Evolutionary conservation across 1,139 yeast genomes (phyloP), one percentile per base, ranked within the genome.

Genomic region (Candida sojae): DNA sequence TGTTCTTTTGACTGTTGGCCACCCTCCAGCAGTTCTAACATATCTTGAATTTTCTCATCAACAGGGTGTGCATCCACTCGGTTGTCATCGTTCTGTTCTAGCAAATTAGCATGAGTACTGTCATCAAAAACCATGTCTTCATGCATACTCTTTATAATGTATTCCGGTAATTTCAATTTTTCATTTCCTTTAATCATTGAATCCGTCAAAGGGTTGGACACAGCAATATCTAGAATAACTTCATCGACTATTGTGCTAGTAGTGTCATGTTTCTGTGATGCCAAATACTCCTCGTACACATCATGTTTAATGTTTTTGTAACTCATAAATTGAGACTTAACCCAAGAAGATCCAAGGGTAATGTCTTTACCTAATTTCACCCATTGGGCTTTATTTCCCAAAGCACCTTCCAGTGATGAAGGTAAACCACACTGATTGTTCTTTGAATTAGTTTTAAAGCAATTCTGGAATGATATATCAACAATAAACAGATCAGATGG

Each of bases 171-270:
- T 37, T 54, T 56, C 12, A 61, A 47, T 44, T 64, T 62, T 31
- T 57, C 63, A 52, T 75, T 74, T 2, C 76, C 77, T 39, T 59
- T 53, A 30, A 73, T 63, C 42, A 58, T 58, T 11, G 60, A 49
- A 50, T 74, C 79, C 1, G 45, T 44, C 2, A 46, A 44, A 2
- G 65, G 63, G 41, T 67, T 59, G n/a, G 59, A 57, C 5, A 75
- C 60, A 3, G 77, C 77, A 10, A 75, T 58, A 53, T 75, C 79
- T n/a, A 71, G 55, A 25, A 75, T 61, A 6, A 73, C 78, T 28
- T 60, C 60, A 41, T 57, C 53, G 7, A 52, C 50, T 37, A 49
- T 25, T n/a, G 29, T 55, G 46, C 44, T 48, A 31, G 49, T 43
- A 13, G 43, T 39, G 10, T 39, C 37, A 13, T 39, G n/a, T 17